Base-by-base conservation (phyloP, 139 green algal genomes). In the Coelastrella sp. region DNA sequence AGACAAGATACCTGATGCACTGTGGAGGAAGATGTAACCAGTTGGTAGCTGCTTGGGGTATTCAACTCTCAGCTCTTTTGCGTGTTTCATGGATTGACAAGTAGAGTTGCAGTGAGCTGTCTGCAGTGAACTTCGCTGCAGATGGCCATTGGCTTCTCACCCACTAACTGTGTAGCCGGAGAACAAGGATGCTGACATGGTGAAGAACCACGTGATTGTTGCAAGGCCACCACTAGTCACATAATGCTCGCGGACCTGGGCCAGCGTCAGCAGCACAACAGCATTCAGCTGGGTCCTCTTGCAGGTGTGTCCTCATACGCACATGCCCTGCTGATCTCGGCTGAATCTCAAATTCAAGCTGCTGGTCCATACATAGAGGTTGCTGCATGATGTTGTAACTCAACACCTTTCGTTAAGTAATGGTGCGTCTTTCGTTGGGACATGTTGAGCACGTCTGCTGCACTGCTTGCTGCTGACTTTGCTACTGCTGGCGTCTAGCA, bases 161-260 rank as follows among this genome's bases (percentile, higher is more conserved):
- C 92, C 91, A 8, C 66, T 89, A 1, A 94, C 92, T 19, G 91
- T 92, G 83, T 94, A 94, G 56, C 92, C 92, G 7, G 82, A 91
- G 68, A 93, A 94, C 8, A 94, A 84, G 6, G 92, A 90, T 7
- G 92, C 90, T 59, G 82, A 87, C 92, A 94, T 94, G 7, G 89
- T 92, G 82, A 93, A 93, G 83, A 94, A 94, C 92, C 92, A 94
- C 22, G 87, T 82, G 14, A 94, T 80, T 0, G 74, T 81, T 15
- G 81, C 89, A 59, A 94, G 24, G 6, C 92, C 92, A 58, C 35
- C 82, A 9, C 89, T 89, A 0, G 92, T 89, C 11, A 93, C 85
- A 82, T 92, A 94, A 57, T 94, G 92, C 86, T 94, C 91, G 35
- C 84, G 87, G 24, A 93, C 86, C 89, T 93, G 90, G 35, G 20